Evolutionary conservation across 345 rosid species (phyloP).

Genomic region (Nasturtium officinale): DNA sequence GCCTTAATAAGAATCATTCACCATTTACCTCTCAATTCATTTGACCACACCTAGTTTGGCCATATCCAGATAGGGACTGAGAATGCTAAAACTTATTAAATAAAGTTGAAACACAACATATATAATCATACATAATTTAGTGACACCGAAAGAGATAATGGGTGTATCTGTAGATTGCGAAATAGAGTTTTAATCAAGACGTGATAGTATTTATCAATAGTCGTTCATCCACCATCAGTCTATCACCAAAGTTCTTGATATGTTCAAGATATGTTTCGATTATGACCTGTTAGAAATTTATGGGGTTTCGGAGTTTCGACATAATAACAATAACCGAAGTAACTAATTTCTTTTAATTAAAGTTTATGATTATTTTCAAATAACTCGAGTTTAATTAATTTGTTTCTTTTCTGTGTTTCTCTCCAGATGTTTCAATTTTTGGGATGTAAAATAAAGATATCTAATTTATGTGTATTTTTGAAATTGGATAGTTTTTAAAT

Average conservation of each 20-base stretch:
- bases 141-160: slow-evolving; percentile 13
- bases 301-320: not conserved
- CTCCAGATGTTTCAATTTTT: not conserved
- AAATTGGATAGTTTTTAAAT: too few species aligned
- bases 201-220: not conserved
- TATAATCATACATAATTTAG: slow-evolving; percentile 3
- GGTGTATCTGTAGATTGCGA: not conserved
- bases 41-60: slow-evolving; percentile 39
- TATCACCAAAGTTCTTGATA: not conserved
- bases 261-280: not conserved
- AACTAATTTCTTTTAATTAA: not conserved
- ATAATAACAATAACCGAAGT: not conserved
- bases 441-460: not conserved
- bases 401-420: not conserved
- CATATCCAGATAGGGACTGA: slow-evolving; percentile 15
- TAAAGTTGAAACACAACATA: slow-evolving; percentile 5
- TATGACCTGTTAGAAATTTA: not conserved
- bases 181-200: not conserved
- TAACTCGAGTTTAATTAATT: not conserved
- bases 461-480: too few species aligned
- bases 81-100: slow-evolving; percentile 18
- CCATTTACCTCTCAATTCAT: slow-evolving; percentile 28
- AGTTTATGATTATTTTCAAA: too few species aligned
- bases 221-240: not conserved
- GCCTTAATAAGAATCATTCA: slow-evolving; percentile 36